These are phyloP conservation scores for Aspergillus sp. DNA, from an alignment of 2,329 filamentous ascomycete species.

Conservation along the genomic window DNA sequence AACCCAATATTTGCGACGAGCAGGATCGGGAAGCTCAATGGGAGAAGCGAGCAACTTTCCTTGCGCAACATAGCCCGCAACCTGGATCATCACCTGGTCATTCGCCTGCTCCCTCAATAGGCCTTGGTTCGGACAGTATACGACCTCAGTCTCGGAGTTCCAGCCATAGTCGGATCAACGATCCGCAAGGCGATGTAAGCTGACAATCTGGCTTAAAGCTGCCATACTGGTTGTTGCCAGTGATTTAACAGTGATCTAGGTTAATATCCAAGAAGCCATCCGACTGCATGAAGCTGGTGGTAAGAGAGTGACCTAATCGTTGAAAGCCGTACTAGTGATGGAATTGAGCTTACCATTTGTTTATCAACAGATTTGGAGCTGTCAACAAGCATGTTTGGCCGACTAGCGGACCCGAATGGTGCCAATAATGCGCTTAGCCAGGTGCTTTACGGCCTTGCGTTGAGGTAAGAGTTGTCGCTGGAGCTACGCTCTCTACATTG, in stretches of 20 bases:
- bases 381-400: constrained; percentile 83
- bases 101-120: constrained; percentile 18
- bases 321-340: background rate
- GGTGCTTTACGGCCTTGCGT: constrained; percentile 88
- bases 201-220: background rate
- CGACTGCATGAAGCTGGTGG: constrained; percentile 80
- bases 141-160: constrained; percentile 30
- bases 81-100: constrained; percentile 39
- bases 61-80: constrained; percentile 62
- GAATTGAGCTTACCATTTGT: background rate
- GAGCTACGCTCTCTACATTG: background rate
- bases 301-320: constrained; percentile 22
- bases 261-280: constrained; percentile 92
- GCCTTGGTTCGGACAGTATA: constrained; percentile 10
- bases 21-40: constrained; percentile 70
- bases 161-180: constrained; percentile 31
- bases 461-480: constrained; percentile 60
- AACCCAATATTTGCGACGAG: constrained; percentile 48
- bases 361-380: constrained; percentile 59
- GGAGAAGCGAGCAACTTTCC: constrained; percentile 89
- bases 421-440: constrained; percentile 92
- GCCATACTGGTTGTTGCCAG: background rate
- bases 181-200: constrained; percentile 39
- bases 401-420: constrained; percentile 77
- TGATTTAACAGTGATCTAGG: constrained; percentile 22